These are phyloP conservation scores for Trichoderma asperelloides DNA, from an alignment of 495 filamentous ascomycete species.

Conservation along the genomic window DNA sequence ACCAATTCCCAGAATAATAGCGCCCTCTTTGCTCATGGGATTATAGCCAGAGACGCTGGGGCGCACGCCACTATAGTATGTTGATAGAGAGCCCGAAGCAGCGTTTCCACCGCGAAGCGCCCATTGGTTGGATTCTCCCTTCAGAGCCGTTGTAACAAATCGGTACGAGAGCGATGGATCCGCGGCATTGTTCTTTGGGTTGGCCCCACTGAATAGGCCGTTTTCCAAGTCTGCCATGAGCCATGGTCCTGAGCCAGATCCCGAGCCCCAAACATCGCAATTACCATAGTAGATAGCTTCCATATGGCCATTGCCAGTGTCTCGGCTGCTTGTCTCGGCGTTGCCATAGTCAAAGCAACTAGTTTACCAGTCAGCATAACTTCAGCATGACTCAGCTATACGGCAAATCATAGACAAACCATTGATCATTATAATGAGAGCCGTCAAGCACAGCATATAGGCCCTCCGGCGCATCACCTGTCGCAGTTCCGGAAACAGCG, in stretches of 20 bases:
- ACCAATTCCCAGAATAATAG: slow-evolving; percentile 39
- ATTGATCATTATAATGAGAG: slow-evolving; percentile 47
- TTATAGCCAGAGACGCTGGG: slow-evolving; percentile 41
- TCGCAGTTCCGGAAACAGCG: slow-evolving; percentile 38
- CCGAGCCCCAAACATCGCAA: slow-evolving; percentile 40
- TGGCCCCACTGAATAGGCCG: slow-evolving; percentile 44
- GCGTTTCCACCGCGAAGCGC: slow-evolving; percentile 46
- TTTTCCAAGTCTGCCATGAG: slow-evolving; percentile 56
- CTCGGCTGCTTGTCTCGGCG: slow-evolving; percentile 42
- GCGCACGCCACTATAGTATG: slow-evolving; percentile 44
- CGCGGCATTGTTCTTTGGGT: slow-evolving; percentile 26
- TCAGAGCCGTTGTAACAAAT: slow-evolving; percentile 44
- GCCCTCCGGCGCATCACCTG: slow-evolving; percentile 44
- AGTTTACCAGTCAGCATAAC: too few species aligned
- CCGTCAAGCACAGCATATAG: slow-evolving; percentile 54
- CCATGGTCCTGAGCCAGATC: slow-evolving; percentile 48
- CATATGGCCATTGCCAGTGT: slow-evolving; percentile 52
- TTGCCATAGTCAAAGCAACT: slow-evolving; percentile 55
- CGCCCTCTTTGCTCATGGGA: slow-evolving; percentile 53
- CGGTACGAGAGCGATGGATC: slow-evolving; percentile 41
- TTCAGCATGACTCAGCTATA: too few species aligned
- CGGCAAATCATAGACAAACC: slow-evolving; percentile 12
- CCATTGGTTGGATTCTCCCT: slow-evolving; percentile 44
- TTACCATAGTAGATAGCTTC: slow-evolving; percentile 52
- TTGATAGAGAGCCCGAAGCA: slow-evolving; percentile 44